Base-by-base conservation (phyloP, 2,329 filamentous ascomycete species). In the Neoarthrinium moseri region DNA sequence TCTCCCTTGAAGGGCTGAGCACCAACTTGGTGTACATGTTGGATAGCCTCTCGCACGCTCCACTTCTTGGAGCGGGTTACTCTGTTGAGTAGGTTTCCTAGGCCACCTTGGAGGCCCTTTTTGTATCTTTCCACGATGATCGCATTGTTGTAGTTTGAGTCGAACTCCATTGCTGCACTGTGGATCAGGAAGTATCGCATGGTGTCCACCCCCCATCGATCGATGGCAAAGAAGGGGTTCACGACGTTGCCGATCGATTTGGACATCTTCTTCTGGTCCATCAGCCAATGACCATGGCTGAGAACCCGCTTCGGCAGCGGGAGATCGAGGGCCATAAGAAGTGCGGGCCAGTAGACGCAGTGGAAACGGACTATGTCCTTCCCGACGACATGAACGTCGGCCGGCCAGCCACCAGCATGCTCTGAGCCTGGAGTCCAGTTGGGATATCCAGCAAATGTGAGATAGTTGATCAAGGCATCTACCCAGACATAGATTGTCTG, bases 401-500 rank as follows among this genome's bases (percentile, higher is more conserved):
- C 89, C 4, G 94, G 94, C 92, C 94, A 99, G 20, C 88, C 83
- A 40, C 78, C 78, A 17, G 70, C 71, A 12, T 73, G 65, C 49
- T 87, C 81, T 4, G 77, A 70, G 2, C 83, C 83, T 0, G 87
- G 84, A 1, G 82, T 69, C 82, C 86, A 90, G 26, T 69, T 68
- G 0, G 90, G 90, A 61, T 95, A 97, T 12, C 92, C 91, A 2
- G 90, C 81, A 51, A 86, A 89, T 13, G 91, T 96, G 42, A 94
- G 70, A 64, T 99, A 99, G 66, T 96, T 99, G 58, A 97, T 78
- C 23, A 99, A 79, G 1, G 94, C 94, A 68, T 99, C 95, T 0
- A 99, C 79, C 94, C 94, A 99, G 24, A 99, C 95, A 60, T 99
- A 99, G 47, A 99, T 92, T 3, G 91, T 97, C 67, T 97, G 94